Conservation (phyloP, 2,329 filamentous ascomycete species). For the Colletotrichum magnum region DNA sequence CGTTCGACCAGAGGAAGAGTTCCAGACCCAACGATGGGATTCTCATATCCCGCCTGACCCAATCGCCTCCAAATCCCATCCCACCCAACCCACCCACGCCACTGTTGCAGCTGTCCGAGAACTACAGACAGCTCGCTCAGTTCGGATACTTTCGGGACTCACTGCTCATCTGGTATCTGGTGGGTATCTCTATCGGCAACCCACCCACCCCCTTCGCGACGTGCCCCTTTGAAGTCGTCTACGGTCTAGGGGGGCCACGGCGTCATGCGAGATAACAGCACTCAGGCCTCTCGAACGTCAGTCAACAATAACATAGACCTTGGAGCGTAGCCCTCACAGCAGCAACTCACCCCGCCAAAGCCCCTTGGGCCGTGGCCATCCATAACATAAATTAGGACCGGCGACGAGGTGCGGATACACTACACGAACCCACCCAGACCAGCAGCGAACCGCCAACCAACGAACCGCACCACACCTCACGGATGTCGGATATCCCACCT, state of each 20-base stretch:
- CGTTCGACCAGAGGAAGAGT: not conserved
- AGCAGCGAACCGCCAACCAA: slow-evolving; percentile 3
- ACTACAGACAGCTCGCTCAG: not conserved
- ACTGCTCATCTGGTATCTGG: slow-evolving; percentile 12
- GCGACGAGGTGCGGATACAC: slow-evolving; percentile 12
- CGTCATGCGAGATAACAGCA: slow-evolving; percentile 38
- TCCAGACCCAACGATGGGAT: slow-evolving; percentile 2
- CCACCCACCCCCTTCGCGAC: slow-evolving; percentile 12
- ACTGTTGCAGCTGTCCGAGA: not conserved
- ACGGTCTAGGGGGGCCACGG: slow-evolving; percentile 3
- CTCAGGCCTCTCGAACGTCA: slow-evolving; percentile 26
- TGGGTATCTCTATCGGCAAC: not conserved
- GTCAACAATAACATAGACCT: not conserved
- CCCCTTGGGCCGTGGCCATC: slow-evolving; percentile 12
- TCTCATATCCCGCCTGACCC: slow-evolving; percentile 23
- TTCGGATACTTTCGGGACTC: slow-evolving; percentile 37
- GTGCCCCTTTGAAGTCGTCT: slow-evolving; percentile 23
- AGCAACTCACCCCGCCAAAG: not conserved
- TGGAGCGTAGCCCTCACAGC: not conserved
- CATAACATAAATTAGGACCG: slow-evolving; percentile 15
- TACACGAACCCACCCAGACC: slow-evolving; percentile 2
- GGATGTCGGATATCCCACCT: slow-evolving; percentile 20
- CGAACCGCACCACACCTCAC: slow-evolving; percentile 17
- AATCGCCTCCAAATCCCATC: slow-evolving; percentile 20
- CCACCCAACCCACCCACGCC: slow-evolving; percentile 19